Evolutionary conservation across 192 early-diverging fungal genomes (phyloP).

Genomic region (Glomus cerebriforme): DNA sequence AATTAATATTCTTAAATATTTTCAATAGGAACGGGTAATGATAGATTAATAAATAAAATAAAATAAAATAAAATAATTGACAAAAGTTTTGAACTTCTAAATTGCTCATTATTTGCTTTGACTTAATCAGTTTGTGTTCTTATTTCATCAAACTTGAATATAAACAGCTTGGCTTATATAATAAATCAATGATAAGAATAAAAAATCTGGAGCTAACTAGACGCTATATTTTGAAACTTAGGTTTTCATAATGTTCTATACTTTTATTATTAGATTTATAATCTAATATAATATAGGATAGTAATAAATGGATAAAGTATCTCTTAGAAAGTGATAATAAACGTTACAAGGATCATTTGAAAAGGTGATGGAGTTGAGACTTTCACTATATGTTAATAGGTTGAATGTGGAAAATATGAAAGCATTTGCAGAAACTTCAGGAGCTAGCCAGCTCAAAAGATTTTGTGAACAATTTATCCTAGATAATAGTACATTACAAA

Average conservation of each 20-base stretch:
- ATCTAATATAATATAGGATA: background rate
- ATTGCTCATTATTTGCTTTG: background rate
- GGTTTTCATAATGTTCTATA: background rate
- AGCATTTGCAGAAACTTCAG: background rate
- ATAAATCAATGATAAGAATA: background rate
- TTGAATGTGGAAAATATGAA: background rate
- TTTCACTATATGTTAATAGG: background rate
- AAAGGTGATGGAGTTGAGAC: constrained; percentile 8
- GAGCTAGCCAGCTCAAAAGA: background rate
- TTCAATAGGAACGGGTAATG: too few relatives aligned
- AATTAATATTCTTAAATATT: too few relatives aligned
- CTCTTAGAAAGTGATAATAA: background rate
- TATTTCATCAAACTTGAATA: background rate
- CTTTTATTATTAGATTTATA: background rate
- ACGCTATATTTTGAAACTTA: background rate
- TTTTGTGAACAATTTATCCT: background rate
- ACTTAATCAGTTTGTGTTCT: background rate
- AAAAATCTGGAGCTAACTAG: background rate
- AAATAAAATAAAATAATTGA: too few relatives aligned
- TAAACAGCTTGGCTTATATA: background rate
- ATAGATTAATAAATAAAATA: too few relatives aligned
- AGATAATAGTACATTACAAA: constrained; percentile 2
- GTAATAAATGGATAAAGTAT: background rate
- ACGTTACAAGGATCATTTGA: background rate
- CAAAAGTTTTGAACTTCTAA: background rate